phyloP scores from a whole-genome alignment of 2,329 filamentous ascomycete genomes.

The Aspergillus texensis region DNA sequence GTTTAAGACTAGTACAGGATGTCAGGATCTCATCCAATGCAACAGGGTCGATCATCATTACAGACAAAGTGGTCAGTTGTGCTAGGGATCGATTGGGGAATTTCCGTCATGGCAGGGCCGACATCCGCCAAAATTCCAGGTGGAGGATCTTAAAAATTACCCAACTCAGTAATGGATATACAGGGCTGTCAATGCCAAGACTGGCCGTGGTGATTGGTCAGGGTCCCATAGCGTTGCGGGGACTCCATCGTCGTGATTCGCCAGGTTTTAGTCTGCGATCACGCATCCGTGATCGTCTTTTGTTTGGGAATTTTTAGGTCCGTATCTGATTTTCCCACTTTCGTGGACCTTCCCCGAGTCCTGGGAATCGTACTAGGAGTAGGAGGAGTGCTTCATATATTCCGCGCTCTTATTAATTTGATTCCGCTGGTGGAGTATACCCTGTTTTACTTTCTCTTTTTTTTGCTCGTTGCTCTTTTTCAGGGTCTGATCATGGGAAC shows the following conservation, averaged over 20 bases:
- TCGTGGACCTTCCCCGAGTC: neutral
- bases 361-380: neutral
- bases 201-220: neutral
- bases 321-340: neutral
- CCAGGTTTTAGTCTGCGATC: slow-evolving; percentile 1
- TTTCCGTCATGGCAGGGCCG: neutral
- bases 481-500: neutral
- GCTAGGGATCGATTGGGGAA: neutral
- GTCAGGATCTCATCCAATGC: neutral
- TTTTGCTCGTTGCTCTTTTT: neutral
- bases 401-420: neutral
- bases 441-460: neutral
- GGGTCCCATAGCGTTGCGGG: neutral
- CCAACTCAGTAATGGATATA: neutral
- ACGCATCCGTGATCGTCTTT: neutral
- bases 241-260: neutral
- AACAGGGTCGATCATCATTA: neutral
- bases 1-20: neutral
- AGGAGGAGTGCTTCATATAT: neutral
- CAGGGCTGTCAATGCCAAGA: slow-evolving; percentile 1
- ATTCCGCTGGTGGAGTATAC: neutral
- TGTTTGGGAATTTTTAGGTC: neutral
- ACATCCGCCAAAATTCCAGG: neutral
- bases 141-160: slow-evolving; percentile 9
- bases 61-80: neutral